Conservation (phyloP, 2,329 filamentous ascomycete species). For the Colletotrichum sp. region DNA sequence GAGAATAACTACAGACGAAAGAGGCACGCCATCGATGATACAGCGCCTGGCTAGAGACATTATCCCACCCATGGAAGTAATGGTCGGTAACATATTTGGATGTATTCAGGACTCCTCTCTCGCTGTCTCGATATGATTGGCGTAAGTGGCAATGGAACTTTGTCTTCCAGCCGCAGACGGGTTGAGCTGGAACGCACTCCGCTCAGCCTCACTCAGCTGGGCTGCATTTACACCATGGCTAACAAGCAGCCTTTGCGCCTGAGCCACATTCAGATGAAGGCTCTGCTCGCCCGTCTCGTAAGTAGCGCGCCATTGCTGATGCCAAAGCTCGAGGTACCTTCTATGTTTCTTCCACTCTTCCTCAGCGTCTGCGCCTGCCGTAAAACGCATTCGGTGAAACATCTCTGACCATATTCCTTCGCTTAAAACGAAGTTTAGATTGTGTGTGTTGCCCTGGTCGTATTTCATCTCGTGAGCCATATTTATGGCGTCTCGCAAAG, state of each 20-base stretch:
- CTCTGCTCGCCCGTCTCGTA: background rate
- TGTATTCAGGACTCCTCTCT: background rate
- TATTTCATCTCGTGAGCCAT: background rate
- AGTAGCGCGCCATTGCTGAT: background rate
- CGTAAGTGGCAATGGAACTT: background rate
- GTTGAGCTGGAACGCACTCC: background rate
- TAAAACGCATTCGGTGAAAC: background rate
- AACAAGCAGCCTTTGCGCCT: background rate
- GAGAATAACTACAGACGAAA: background rate
- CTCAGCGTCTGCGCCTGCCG: background rate
- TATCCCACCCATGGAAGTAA: background rate
- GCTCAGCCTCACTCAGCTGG: background rate
- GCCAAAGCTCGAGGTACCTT: background rate
- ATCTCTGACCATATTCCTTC: background rate
- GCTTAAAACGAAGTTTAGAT: background rate
- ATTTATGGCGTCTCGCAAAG: background rate
- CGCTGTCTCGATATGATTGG: background rate
- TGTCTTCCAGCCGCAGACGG: background rate
- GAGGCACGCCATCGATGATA: background rate
- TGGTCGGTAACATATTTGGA: background rate
- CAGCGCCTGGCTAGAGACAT: background rate
- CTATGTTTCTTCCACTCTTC: background rate
- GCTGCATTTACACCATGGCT: background rate
- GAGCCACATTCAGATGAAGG: accelerated
- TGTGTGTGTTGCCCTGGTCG: accelerated